phyloP scores from a whole-genome alignment of 1,284 basidiomycete genomes.

The Porogramme epimiltina region DNA sequence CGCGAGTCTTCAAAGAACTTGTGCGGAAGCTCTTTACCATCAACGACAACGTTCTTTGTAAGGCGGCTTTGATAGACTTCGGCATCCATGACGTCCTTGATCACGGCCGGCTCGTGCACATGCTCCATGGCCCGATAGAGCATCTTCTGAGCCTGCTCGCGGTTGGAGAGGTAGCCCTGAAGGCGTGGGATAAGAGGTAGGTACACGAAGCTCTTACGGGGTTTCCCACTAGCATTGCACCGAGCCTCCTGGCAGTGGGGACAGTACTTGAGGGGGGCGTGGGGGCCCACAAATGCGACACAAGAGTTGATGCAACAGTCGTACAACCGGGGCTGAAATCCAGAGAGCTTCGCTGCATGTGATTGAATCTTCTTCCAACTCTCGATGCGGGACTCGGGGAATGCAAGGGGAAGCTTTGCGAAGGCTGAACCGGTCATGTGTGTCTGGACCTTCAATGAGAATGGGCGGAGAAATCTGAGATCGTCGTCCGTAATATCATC shows the following conservation, averaged over 20 bases:
- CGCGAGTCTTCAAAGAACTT: constrained; percentile 26
- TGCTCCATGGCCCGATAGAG: constrained; percentile 23
- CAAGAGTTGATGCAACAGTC: constrained; percentile 38
- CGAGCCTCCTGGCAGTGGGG: constrained; percentile 25
- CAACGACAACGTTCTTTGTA: constrained; percentile 11
- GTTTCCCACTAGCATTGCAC: constrained; percentile 5
- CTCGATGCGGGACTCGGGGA: constrained; percentile 9
- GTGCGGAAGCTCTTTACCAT: constrained; percentile 11
- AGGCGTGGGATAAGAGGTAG: constrained; percentile 21
- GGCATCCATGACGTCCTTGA: constrained; percentile 24
- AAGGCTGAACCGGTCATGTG: constrained; percentile 24
- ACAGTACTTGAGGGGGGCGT: constrained; percentile 22
- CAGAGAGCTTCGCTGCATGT: constrained; percentile 26
- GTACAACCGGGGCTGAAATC: constrained; percentile 31
- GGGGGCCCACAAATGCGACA: constrained; percentile 30
- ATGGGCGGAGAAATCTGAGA: constrained; percentile 10
- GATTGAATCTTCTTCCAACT: constrained; percentile 12
- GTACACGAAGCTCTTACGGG: constrained; percentile 17
- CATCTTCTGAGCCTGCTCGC: constrained; percentile 17
- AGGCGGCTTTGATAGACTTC: constrained; percentile 10
- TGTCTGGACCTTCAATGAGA: constrained; percentile 22
- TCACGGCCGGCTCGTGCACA: not conserved
- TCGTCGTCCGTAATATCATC: constrained; percentile 16
- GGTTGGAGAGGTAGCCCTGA: constrained; percentile 8
- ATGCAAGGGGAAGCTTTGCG: constrained; percentile 16